Base-by-base conservation (phyloP, 305 asterid species). In the Fraxinus angustifolia region DNA sequence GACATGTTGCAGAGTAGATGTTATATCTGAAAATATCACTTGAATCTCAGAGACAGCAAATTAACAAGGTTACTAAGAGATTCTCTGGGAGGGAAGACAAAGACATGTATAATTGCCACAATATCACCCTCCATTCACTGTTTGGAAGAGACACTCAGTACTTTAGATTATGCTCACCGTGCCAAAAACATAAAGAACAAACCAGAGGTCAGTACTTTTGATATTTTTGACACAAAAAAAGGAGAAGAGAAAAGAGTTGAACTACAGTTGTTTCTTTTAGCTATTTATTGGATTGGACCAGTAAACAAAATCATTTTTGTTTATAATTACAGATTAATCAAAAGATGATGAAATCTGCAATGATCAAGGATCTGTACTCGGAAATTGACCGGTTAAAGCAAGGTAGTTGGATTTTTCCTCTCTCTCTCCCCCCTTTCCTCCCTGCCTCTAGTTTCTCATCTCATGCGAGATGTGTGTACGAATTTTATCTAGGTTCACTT, bases 101-200 rank as follows among this genome's bases (percentile, higher is more conserved):
- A 88, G 83, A 87, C 91, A 35, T 90, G 93, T 75, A 88, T 90
- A 75, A 90, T 90, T 12, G 91, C 91, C 42, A 90, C 93, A 4
- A 78, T 87, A 72, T 90, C 93, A 65, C 90, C 91, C 1, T 90
- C 93, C 35, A 35, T 85, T 79, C 86, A 87, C 65, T 88, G 87
- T 86, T 84, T 85, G 83, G 93, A 90, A 71, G 93, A 90, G 89
- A 90, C 93, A 50, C 88, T 88, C 79, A 85, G 93, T 82, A 90
- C 93, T 75, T 90, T 90, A 10, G 93, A 90, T 81, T 88, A 88
- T 77, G 91, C 93, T 1, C 86, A 78, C 48, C 91, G 90, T 60
- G 93, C 93, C 79, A 90, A 88, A 76, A 81, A 81, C 81, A 90
- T 90, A 76, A 90, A 81, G 85, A 90, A 90, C 84, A 85, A 82